A percentile compares a stretch with the other conserved stretches of the same genome.
Evolutionary conservation across 768 basidiomycete genomes (phyloP).

Genomic region (Tylopilus felleus): DNA sequence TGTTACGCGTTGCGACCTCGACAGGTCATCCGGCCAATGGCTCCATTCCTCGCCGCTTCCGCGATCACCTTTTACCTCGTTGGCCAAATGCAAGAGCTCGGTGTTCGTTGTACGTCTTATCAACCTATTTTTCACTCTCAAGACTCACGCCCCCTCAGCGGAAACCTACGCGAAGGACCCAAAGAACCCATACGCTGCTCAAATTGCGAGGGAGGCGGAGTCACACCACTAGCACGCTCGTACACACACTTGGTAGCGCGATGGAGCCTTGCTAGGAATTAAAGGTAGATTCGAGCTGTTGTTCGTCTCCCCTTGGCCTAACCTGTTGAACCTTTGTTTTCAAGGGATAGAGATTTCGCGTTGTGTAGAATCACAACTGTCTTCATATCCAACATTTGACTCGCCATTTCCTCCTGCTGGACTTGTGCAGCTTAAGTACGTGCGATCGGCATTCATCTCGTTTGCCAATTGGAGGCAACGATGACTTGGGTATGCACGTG

Average conservation of each 20-base stretch:
- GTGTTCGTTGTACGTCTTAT: slow-evolving; percentile 61
- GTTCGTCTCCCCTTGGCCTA: not conserved
- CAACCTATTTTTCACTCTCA: not conserved
- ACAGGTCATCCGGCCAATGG: slow-evolving; percentile 70
- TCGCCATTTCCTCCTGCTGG: not conserved
- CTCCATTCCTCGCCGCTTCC: slow-evolving; percentile 75
- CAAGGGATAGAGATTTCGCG: slow-evolving; percentile 14
- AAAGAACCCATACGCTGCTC: slow-evolving; percentile 77
- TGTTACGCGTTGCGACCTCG: not conserved
- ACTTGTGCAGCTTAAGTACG: not conserved
- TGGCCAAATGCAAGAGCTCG: slow-evolving; percentile 61
- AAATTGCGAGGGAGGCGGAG: slow-evolving; percentile 64
- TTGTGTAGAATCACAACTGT: slow-evolving; percentile 16
- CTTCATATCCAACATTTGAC: slow-evolving; percentile 5
- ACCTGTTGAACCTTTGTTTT: not conserved
- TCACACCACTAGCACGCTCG: slow-evolving; percentile 34
- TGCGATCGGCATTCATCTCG: not conserved
- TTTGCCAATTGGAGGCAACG: not conserved
- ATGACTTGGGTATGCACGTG: not conserved
- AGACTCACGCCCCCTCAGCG: slow-evolving; percentile 38
- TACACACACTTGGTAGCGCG: not conserved
- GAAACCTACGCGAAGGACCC: slow-evolving; percentile 69
- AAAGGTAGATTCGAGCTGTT: slow-evolving; percentile 1
- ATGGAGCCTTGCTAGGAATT: not conserved
- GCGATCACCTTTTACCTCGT: slow-evolving; percentile 65